These are phyloP conservation scores for Pestalotiopsis sp. DNA, from an alignment of 2,329 filamentous ascomycete species.

Conservation along the genomic window DNA sequence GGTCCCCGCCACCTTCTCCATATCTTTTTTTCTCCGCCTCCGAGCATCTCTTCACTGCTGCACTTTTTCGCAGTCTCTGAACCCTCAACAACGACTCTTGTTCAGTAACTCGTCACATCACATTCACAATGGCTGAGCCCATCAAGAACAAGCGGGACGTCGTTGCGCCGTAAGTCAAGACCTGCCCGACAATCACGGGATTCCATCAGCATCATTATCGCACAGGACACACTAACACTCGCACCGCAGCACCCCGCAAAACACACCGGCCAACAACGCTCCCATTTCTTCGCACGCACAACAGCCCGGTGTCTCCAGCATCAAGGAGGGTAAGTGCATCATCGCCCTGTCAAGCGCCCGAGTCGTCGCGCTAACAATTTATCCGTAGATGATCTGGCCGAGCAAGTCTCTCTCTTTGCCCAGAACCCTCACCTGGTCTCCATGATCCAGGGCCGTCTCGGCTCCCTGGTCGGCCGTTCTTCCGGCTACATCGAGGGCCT, in stretches of 20 bases:
- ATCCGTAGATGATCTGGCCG: constrained; percentile 75
- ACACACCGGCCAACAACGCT: constrained; percentile 93
- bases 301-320: constrained; percentile 90
- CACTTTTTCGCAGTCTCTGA: constrained; percentile 9
- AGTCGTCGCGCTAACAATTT: constrained; percentile 11
- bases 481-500: constrained; percentile 98
- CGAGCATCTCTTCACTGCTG: constrained; percentile 14
- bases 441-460: constrained; percentile 97
- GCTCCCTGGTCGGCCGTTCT: constrained; percentile 88
- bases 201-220: not conserved
- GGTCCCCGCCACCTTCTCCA: constrained; percentile 13
- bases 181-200: not conserved
- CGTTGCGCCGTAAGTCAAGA: constrained; percentile 58
- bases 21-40: constrained; percentile 23
- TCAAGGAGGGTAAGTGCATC: constrained; percentile 86
- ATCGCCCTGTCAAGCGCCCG: constrained; percentile 16
- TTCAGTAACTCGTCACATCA: constrained; percentile 10
- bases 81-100: constrained; percentile 4
- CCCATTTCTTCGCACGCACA: constrained; percentile 97
- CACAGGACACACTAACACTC: constrained; percentile 24
- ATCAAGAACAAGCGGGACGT: constrained; percentile 66
- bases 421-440: constrained; percentile 93
- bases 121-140: constrained; percentile 60
- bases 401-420: constrained; percentile 91
- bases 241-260: constrained; percentile 85